Evolutionary conservation across 495 filamentous ascomycete genomes (phyloP).

Genomic region (Penicillium angulare): DNA sequence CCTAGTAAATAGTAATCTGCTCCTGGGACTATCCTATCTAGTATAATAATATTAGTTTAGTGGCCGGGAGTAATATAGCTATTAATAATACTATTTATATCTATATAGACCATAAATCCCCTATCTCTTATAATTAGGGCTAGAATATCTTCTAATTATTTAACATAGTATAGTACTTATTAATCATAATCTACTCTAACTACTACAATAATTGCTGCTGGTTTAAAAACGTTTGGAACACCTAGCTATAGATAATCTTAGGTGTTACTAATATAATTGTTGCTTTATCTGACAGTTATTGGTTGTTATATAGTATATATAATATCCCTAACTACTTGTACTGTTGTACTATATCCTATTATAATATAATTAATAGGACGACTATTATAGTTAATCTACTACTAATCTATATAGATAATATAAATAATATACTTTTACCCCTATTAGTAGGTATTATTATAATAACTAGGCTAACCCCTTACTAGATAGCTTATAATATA

Average conservation of each 20-base stretch:
- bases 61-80: not conserved
- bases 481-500: not conserved
- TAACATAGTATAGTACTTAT: not conserved
- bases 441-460: not conserved
- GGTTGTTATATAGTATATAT: not conserved
- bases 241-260: not conserved
- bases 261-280: not conserved
- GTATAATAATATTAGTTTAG: not conserved
- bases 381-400: not conserved
- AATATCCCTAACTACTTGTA: not conserved
- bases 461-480: not conserved
- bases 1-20: not conserved
- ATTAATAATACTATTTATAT: not conserved
- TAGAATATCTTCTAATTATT: not conserved
- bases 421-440: not conserved
- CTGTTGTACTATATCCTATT: not conserved
- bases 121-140: not conserved
- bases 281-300: not conserved
- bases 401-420: not conserved
- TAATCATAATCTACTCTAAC: not conserved
- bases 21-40: not conserved
- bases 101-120: not conserved
- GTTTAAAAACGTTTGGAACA: not conserved
- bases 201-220: not conserved
- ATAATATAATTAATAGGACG: not conserved